These are phyloP conservation scores for Xylaria venustula DNA, from an alignment of 495 filamentous ascomycete genomes.

Conservation along the genomic window DNA sequence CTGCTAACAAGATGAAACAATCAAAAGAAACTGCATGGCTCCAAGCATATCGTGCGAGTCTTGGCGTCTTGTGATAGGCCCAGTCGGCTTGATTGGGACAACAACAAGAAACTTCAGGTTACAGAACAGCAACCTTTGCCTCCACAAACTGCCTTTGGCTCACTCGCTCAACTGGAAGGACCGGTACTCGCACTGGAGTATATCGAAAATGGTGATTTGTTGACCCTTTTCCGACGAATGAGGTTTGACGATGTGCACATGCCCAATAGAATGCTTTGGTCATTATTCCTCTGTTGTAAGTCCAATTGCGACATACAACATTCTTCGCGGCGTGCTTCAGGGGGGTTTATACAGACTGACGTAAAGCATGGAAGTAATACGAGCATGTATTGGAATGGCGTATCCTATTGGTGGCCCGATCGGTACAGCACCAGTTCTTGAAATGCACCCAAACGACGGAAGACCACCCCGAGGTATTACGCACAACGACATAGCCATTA, in stretches of 20 bases:
- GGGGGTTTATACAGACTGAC: background rate
- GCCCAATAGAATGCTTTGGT: conserved; percentile 3
- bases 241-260: background rate
- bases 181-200: conserved; percentile 3
- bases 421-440: background rate
- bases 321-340: background rate
- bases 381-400: conserved; percentile 8
- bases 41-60: background rate
- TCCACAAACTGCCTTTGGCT: background rate
- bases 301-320: background rate
- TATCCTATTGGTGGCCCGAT: conserved; percentile 3
- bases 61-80: background rate
- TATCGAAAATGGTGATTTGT: background rate
- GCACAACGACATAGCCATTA: background rate
- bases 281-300: conserved; percentile 4
- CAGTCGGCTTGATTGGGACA: background rate
- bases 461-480: background rate
- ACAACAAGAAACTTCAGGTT: too few relatives aligned
- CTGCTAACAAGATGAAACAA: background rate
- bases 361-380: background rate
- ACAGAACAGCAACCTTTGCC: too few relatives aligned
- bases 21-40: background rate
- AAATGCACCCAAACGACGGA: background rate
- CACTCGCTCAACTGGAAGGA: background rate
- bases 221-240: background rate